phyloP scores from a whole-genome alignment of 1,284 basidiomycete genomes.

The Pholiota adiposa region DNA sequence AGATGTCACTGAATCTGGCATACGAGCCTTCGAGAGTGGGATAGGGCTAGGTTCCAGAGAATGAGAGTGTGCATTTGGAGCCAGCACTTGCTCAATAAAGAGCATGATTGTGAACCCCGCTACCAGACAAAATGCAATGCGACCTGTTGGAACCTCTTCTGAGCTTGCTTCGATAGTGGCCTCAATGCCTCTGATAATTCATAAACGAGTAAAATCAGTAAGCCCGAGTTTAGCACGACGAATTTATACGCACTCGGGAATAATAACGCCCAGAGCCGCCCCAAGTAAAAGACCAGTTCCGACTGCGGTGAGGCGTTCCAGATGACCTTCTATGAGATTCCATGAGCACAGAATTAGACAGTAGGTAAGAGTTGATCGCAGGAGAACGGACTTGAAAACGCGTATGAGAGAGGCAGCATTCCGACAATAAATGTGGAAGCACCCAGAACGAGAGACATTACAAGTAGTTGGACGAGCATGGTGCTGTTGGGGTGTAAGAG shows the following conservation, averaged over 20 bases:
- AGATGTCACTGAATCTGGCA: conserved; percentile 25
- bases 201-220: neutral
- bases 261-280: conserved; percentile 87
- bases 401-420: conserved; percentile 74
- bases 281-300: conserved; percentile 89
- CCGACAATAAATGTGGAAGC: conserved; percentile 75
- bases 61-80: conserved; percentile 49
- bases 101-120: conserved; percentile 88
- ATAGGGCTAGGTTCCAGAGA: conserved; percentile 14
- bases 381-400: conserved; percentile 71
- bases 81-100: conserved; percentile 66
- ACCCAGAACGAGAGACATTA: conserved; percentile 73
- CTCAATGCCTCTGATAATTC: conserved; percentile 61
- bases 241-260: conserved; percentile 80
- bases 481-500: neutral
- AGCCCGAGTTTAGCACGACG: neutral
- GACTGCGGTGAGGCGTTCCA: conserved; percentile 68
- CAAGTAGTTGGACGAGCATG: conserved; percentile 48
- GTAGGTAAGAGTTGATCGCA: no score
- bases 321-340: conserved; percentile 48
- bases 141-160: conserved; percentile 44
- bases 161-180: conserved; percentile 45
- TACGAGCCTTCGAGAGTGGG: conserved; percentile 15
- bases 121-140: conserved; percentile 77
- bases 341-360: no score